Evolutionary conservation across 345 rosid genomes (phyloP).

Genomic region (Sonneratia alba): DNA sequence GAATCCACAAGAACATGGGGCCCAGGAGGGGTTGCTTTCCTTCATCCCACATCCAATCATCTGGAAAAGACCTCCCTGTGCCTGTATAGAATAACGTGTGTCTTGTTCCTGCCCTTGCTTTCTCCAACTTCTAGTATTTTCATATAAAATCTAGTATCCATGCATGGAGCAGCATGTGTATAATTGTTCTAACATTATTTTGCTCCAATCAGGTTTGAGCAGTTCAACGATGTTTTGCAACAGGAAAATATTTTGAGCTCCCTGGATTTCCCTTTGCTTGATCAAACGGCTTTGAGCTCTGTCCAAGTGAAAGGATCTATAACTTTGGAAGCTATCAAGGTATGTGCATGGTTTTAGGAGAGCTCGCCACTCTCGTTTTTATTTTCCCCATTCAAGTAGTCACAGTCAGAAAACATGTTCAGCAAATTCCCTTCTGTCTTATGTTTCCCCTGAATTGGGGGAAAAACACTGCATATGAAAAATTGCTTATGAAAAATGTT

Average conservation of each 20-base stretch:
- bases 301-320: constrained; percentile 32
- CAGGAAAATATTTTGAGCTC: constrained; percentile 48
- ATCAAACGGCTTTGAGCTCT: constrained; percentile 34
- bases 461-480: no score
- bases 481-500: no score
- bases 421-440: no score
- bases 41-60: constrained; percentile 40
- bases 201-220: constrained; percentile 59
- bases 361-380: neutral
- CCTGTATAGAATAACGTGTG: constrained; percentile 75
- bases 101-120: constrained; percentile 3
- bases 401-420: no score
- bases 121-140: constrained; percentile 1
- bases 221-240: constrained; percentile 73
- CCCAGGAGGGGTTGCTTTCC: constrained; percentile 82
- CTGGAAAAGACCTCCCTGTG: constrained; percentile 44
- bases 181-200: neutral
- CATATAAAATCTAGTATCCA: neutral
- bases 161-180: neutral
- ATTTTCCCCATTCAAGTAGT: neutral
- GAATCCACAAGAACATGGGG: constrained; percentile 61
- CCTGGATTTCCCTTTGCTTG: constrained; percentile 38
- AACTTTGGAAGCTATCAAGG: constrained; percentile 48
- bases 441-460: no score
- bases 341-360: constrained; percentile 5